These are phyloP conservation scores for Hymenoscyphus fructigenus DNA, from an alignment of 2,329 filamentous ascomycete species.

Conservation along the genomic window DNA sequence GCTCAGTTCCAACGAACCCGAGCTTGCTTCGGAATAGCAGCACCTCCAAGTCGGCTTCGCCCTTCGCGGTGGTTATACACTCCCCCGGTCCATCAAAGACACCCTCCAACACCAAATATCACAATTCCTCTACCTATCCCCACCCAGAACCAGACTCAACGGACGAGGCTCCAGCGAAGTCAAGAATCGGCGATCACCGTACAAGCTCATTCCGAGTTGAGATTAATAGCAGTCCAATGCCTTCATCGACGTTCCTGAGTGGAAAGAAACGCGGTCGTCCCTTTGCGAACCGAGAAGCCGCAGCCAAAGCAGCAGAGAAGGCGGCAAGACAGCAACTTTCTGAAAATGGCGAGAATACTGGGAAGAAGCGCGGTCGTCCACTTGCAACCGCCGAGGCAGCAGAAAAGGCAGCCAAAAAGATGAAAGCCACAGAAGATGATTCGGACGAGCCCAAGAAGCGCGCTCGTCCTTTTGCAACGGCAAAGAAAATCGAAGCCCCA, in stretches of 20 bases:
- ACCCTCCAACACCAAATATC: background rate
- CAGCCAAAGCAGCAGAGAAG: slow-evolving; percentile 5
- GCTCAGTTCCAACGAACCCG: background rate
- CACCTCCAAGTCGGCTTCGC: background rate
- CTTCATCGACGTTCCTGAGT: background rate
- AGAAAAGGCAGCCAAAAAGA: slow-evolving; percentile 18
- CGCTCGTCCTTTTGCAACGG: slow-evolving; percentile 19
- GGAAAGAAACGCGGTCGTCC: slow-evolving; percentile 22
- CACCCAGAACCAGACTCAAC: background rate
- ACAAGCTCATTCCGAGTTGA: slow-evolving; percentile 9
- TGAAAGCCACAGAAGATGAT: background rate
- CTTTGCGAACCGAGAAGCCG: slow-evolving; percentile 1
- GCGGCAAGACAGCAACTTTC: background rate
- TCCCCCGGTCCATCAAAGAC: background rate
- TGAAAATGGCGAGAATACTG: background rate
- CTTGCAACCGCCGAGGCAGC: slow-evolving; percentile 21
- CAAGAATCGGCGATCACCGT: background rate
- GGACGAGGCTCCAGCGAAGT: background rate
- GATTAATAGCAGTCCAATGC: slow-evolving; percentile 6
- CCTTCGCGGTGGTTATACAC: slow-evolving; percentile 5
- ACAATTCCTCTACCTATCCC: background rate
- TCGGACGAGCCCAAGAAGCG: slow-evolving; percentile 17
- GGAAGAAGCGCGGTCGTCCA: slow-evolving; percentile 28
- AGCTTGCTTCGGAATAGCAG: background rate
- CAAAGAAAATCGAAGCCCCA: slow-evolving; percentile 14